Evolutionary conservation across 2,329 filamentous ascomycete species (phyloP), one percentile per base, ranked within the genome.

Genomic region (Monosporascus sp.): DNA sequence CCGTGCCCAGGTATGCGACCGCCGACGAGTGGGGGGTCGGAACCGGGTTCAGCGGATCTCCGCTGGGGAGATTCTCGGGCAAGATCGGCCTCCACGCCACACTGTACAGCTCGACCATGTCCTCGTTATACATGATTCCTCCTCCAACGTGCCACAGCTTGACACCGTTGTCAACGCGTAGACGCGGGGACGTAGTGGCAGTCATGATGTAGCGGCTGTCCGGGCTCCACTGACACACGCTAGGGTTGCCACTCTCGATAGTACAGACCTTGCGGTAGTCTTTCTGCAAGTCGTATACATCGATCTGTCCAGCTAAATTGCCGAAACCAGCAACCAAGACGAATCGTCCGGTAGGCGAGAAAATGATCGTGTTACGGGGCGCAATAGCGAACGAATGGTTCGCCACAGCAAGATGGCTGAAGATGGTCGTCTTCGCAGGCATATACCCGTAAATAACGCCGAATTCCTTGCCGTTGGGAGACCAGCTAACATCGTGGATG

Each of bases 341-440:
- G 65, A 97, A 97, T 20, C 92, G 88, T 50, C 92, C 93, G 57
- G 90, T 91, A 17, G 94, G 93, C 14, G 93, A 97, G 74, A 97
- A 99, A 49, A 86, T 80, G 66, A 97, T 94, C 49, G 93, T 97
- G 74, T 99, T 99, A 65, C 94, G 87, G 14, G 94, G 94, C 3
- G 79, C 87, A 50, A 97, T 80, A 49, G 90, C 84, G 73, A 99
- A 97, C 54, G 81, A 89, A 73, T 97, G 90, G 53, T 87, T 88
- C 20, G 88, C 79, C 54, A 91, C 82, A 57, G 89, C 94, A 58
- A 90, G 86, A 64, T 88, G 83, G 71, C 97, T 97, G 82, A 97
- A 99, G 62, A 99, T 94, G 61, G 93, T 97, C 3, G 93, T 94
- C 80, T 97, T 97, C 52, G 94, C 90, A n/a, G 94, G 94, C 91